Base-by-base conservation (phyloP, 805 yeast species). In the Ogataea nakhonphanomensis region DNA sequence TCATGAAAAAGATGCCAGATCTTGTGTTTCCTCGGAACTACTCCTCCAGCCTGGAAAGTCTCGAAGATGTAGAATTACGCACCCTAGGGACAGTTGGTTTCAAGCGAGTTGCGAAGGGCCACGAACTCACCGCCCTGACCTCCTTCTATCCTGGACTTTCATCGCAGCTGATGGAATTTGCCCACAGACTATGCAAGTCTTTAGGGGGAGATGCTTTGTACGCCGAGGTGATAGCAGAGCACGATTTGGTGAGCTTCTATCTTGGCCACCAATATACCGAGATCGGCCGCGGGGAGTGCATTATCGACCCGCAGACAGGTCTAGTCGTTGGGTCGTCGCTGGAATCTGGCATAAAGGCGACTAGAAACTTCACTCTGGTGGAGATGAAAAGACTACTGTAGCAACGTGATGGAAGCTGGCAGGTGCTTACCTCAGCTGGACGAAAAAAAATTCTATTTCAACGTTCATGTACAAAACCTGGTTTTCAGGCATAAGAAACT, bases 51-150 rank as follows among this genome's bases (percentile, higher is more conserved):
- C 29, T 33, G 11, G 44, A 38, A 15, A 36, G 30, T 21, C 25
- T 53, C 7, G 54, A 52, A 2, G 38, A 57, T 22, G 37, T 35
- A 21, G 45, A 48, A 43, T 54, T 64, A 38, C 70, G 66, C 40
- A 46, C 64, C 4, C 35, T 64, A 7, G 73, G 71, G 1, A 61
- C 71, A 2, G 48, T 60, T 2, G 71, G 66, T 3, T 41, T 62
- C 20, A 69, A 64, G 40, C 61, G 62, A 10, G 27, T 26, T 5
- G 28, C 29, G 8, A 4, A 25, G 8, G 50, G 46, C 10, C 53
- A 54, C n/a, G 81, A 74, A 47, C 38, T 78, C 8, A 76, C 84
- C 0, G 73, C 72, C 6, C 71, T 73, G 44, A 70, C 80, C 0
- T 74, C 84, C 0, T 76, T 72, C 41, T 61, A 67, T 49, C 70